phyloP scores from a whole-genome alignment of 352 stramenopile species.

The Phytopythium aichiense region DNA sequence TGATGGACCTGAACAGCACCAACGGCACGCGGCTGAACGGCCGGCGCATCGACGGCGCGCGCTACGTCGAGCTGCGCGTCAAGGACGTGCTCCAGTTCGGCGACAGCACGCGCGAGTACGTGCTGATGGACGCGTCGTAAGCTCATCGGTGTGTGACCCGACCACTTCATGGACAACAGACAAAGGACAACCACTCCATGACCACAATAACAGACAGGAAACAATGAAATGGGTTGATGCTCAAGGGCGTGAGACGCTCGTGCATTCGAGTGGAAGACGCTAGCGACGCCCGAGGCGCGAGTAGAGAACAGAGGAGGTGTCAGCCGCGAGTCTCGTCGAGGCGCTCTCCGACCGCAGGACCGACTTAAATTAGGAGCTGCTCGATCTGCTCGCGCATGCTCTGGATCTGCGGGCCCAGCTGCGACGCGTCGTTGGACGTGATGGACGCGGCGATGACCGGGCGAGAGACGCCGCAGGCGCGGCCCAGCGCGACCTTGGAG shows the following conservation, averaged over 20 bases:
- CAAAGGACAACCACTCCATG: no score
- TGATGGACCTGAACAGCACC: conserved; percentile 98
- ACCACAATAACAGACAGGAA: no score
- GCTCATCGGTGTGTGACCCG: not conserved
- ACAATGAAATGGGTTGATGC: no score
- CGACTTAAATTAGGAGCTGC: conserved; percentile 98
- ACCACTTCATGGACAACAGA: not conserved
- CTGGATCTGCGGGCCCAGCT: conserved; percentile 98
- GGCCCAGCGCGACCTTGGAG: conserved; percentile 98
- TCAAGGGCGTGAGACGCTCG: no score
- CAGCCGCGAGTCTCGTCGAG: conserved; percentile 2
- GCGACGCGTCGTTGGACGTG: conserved; percentile 98
- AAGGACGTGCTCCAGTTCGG: conserved; percentile 97
- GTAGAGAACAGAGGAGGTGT: conserved; percentile 10
- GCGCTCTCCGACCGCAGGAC: conserved; percentile 5
- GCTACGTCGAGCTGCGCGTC: conserved; percentile 96
- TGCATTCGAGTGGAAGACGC: no score
- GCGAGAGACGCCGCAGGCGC: conserved; percentile 98
- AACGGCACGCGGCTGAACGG: conserved; percentile 98
- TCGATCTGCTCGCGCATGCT: conserved; percentile 99
- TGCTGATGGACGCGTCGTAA: conserved; percentile 86
- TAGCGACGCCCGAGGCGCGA: not conserved
- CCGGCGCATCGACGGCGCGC: conserved; percentile 87
- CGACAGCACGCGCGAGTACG: conserved; percentile 96
- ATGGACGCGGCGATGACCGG: conserved; percentile 98